phyloP scores from a whole-genome alignment of 2,329 filamentous ascomycete genomes.

The Ceratocystis eucalypticola region DNA sequence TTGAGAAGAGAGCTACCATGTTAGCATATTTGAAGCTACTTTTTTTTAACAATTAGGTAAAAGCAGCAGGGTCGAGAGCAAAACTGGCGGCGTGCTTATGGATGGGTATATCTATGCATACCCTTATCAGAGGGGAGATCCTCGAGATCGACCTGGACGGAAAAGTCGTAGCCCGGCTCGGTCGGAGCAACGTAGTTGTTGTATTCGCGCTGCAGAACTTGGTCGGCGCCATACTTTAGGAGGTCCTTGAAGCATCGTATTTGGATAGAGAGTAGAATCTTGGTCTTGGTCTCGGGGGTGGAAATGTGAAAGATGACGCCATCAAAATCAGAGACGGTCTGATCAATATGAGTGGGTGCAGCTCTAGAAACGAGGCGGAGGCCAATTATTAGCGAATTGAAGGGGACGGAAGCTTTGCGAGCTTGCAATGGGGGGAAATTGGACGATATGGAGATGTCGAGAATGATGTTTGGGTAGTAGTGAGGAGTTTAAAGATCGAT shows the following conservation, averaged over 20 bases:
- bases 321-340: conserved; percentile 98
- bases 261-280: conserved; percentile 87
- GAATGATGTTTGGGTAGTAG: not conserved
- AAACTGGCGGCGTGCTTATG: not conserved
- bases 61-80: not conserved
- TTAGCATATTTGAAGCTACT: conserved; percentile 1
- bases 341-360: conserved; percentile 79
- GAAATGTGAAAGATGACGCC: conserved; percentile 98
- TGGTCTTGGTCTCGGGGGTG: conserved; percentile 82
- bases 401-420: not conserved
- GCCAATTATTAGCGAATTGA: not conserved
- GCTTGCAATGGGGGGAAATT: not conserved
- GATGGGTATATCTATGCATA: conserved; percentile 26
- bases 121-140: conserved; percentile 68
- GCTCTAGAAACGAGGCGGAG: conserved; percentile 35
- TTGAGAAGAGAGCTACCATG: not conserved
- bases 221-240: conserved; percentile 80
- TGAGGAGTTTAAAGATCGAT: not conserved
- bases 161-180: conserved; percentile 93
- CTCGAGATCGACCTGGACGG: conserved; percentile 77
- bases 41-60: not conserved
- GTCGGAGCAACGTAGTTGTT: conserved; percentile 76
- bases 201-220: conserved; percentile 88
- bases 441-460: not conserved
- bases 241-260: conserved; percentile 93